These are phyloP conservation scores for Suillus subalutaceus DNA, from an alignment of 768 basidiomycete genomes.

Conservation along the genomic window DNA sequence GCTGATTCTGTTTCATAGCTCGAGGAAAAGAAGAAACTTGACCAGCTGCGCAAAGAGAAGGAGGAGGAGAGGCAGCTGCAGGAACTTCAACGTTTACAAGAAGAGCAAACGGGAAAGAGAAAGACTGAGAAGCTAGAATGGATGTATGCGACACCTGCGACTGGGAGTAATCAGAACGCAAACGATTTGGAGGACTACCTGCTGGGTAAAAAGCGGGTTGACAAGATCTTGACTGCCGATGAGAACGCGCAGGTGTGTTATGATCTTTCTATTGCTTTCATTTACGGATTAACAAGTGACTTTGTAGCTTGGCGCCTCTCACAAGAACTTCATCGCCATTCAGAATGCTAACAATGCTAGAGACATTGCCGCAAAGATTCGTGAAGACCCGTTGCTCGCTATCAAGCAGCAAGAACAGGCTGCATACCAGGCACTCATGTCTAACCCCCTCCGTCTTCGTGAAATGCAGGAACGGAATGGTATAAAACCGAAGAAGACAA, in stretches of 20 bases:
- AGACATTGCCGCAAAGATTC: slow-evolving; percentile 90
- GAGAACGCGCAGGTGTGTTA: slow-evolving; percentile 82
- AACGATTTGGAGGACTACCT: slow-evolving; percentile 97
- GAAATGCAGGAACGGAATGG: slow-evolving; percentile 82
- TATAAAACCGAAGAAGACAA: slow-evolving; percentile 79
- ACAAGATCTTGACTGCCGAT: slow-evolving; percentile 90
- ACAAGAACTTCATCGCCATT: slow-evolving; percentile 92
- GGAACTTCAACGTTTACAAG: slow-evolving; percentile 93
- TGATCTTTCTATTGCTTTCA: slow-evolving; percentile 5
- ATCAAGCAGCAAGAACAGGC: slow-evolving; percentile 99
- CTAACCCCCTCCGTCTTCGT: slow-evolving; percentile 82
- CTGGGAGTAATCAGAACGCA: slow-evolving; percentile 81
- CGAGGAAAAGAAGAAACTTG: slow-evolving; percentile 98
- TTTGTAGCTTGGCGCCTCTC: slow-evolving; percentile 74
- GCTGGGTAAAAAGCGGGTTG: slow-evolving; percentile 96
- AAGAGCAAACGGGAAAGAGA: slow-evolving; percentile 94
- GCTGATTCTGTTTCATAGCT: slow-evolving; percentile 54
- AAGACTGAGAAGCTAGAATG: slow-evolving; percentile 94
- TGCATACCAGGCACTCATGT: slow-evolving; percentile 82
- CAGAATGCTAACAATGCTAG: slow-evolving; percentile 92
- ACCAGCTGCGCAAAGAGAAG: slow-evolving; percentile 95
- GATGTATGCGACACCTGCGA: slow-evolving; percentile 99
- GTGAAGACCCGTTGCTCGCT: slow-evolving; percentile 95
- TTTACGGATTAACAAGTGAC: slow-evolving; percentile 8
- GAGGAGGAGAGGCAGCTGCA: slow-evolving; percentile 97